A percentile compares a stretch with the other conserved stretches of the same genome.
phyloP scores from a whole-genome alignment of 106 monocot genomes.

The Dendrobium catenatum region DNA sequence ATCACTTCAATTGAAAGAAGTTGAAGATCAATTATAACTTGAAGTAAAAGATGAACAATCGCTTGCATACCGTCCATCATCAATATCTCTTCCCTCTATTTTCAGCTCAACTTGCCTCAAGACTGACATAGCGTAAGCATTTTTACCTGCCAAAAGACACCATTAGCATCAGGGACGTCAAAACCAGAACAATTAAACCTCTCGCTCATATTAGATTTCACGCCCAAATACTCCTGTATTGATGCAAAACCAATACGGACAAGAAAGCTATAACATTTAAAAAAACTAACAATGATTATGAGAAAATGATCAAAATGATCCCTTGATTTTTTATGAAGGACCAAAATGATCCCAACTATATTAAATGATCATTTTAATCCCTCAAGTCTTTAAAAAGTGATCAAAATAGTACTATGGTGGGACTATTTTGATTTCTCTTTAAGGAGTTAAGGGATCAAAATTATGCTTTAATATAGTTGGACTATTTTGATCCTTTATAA shows the following conservation, averaged over 20 bases:
- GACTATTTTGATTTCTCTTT: no score
- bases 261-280: not conserved
- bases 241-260: not conserved
- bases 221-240: not conserved
- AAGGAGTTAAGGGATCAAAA: no score
- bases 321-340: no score
- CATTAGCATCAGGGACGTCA: not conserved
- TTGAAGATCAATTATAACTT: not conserved
- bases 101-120: conserved; percentile 82
- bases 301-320: no score
- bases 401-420: no score
- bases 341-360: no score
- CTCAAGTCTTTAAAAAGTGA: no score
- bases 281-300: not conserved
- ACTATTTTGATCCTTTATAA: no score
- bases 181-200: not conserved
- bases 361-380: no score
- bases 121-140: conserved; percentile 79
- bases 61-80: conserved; percentile 38
- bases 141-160: conserved; percentile 52
- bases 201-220: not conserved
- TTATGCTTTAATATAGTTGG: no score
- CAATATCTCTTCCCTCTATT: conserved; percentile 71
- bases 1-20: not conserved
- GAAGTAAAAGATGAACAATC: not conserved